Conservation (phyloP, 345 rosid genomes). For the Aquilaria sinensis region DNA sequence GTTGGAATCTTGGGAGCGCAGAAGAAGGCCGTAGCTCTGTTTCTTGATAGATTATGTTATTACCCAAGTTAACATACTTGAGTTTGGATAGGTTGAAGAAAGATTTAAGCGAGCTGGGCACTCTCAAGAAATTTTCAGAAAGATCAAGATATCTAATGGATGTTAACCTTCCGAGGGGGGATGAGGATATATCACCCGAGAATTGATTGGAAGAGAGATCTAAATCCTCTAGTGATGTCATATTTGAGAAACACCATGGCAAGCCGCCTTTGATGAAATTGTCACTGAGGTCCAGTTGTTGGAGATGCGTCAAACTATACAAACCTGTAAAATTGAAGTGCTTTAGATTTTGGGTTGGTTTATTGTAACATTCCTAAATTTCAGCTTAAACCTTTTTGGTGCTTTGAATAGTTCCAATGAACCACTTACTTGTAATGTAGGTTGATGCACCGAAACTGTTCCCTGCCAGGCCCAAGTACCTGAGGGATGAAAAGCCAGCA, state of each 20-base stretch:
- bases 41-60: background rate
- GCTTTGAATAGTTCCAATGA: no score
- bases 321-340: background rate
- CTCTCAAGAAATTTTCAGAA: slow-evolving; percentile 4
- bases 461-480: no score
- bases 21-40: background rate
- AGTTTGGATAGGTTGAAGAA: slow-evolving; percentile 1
- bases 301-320: slow-evolving; percentile 3
- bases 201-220: slow-evolving; percentile 8
- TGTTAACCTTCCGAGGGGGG: background rate
- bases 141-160: background rate
- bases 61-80: background rate
- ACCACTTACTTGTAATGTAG: no score
- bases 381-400: no score
- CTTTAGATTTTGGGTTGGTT: no score
- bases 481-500: background rate
- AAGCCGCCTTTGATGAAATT: slow-evolving; percentile 10
- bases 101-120: slow-evolving; percentile 7
- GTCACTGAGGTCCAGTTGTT: background rate
- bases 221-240: background rate
- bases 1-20: slow-evolving; percentile 1
- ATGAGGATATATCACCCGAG: background rate
- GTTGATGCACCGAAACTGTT: no score
- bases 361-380: no score
- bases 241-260: background rate